These are phyloP conservation scores for Pogostemon cablin DNA, from an alignment of 257 asterid species.

Conservation along the genomic window DNA sequence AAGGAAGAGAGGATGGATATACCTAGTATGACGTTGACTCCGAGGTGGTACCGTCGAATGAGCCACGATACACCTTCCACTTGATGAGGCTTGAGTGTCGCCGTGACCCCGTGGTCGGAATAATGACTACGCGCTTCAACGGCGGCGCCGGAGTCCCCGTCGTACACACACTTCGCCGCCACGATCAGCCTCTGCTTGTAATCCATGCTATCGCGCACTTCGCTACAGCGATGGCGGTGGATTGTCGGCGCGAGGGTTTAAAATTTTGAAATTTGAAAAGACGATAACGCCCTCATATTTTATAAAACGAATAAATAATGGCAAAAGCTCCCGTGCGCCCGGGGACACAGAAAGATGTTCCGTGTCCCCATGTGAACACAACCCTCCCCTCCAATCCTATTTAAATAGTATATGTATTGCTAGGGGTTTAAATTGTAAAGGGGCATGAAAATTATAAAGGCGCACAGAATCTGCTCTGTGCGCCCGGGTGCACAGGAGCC, in stretches of 20 bases:
- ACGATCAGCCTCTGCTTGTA: conserved; percentile 67
- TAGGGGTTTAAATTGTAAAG: too few relatives aligned
- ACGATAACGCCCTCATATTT: conserved; percentile 28
- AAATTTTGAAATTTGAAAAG: neutral
- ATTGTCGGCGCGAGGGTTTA: conserved; percentile 26
- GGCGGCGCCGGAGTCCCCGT: conserved; percentile 49
- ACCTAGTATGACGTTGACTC: conserved; percentile 95
- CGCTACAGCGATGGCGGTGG: conserved; percentile 16
- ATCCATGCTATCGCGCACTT: conserved; percentile 48
- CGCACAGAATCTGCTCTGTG: too few relatives aligned
- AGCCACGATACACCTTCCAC: conserved; percentile 89
- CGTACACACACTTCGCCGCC: conserved; percentile 76
- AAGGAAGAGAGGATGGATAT: conserved; percentile 3
- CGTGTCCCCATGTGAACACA: too few relatives aligned
- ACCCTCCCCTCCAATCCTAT: too few relatives aligned
- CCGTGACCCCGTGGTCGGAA: conserved; percentile 56
- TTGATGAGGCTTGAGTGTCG: conserved; percentile 85
- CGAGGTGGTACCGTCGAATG: conserved; percentile 70
- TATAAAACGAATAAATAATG: too few relatives aligned
- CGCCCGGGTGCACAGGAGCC: too few relatives aligned
- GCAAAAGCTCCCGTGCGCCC: too few relatives aligned
- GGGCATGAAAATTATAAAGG: too few relatives aligned
- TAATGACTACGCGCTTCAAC: conserved; percentile 34
- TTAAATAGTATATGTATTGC: too few relatives aligned
- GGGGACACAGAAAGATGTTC: too few relatives aligned